Base-by-base conservation (phyloP, 805 yeast genomes). In the Kockiozyma suomiensis region DNA sequence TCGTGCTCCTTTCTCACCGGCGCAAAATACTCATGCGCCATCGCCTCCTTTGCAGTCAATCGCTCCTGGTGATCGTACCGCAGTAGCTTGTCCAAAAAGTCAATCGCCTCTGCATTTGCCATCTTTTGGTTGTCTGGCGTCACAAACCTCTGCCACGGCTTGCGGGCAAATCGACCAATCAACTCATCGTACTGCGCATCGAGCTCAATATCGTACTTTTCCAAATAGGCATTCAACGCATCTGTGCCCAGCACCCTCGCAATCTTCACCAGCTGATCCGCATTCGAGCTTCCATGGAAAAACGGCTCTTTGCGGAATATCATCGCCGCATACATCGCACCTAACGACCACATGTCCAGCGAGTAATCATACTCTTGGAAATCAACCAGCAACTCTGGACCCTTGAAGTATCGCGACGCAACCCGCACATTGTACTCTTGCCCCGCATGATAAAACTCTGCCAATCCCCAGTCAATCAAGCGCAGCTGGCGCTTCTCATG, bases 391-490 rank as follows among this genome's bases (percentile, higher is more conserved):
- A 92, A 76, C 72, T 92, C 97, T 2, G 97, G 97, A 2, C 97
- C 97, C 74, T 92, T 92, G 74, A 87, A 92, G 72, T 90, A 90
- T 66, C 97, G 78, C 4, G 96, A 89, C 1, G 97, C 97, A 17
- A 92, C 97, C 66, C 97, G 81, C 21, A 92, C 97, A 70, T 92
- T 92, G 70, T 89, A 92, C 69, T 90, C 96, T 72, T 84, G 87
- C 13, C 90, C 90, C 25, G 90, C 85, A 72, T 92, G 97, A 71
- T 91, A 91, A 72, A 90, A 91, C 73, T 92, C 97, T 7, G 97
- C 97, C 54, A 92, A 76, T 6, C 97, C 97, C 97, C 97, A 92
- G 74, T 92, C 97, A 56, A 92, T 91, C 65, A 91, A 81, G 65
- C 96, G 82, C 67, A 92, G 76, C 70, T 84, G 73, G 77, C 84